Base-by-base conservation (phyloP, 1,284 basidiomycete species). In the Termitomyces sp. region DNA sequence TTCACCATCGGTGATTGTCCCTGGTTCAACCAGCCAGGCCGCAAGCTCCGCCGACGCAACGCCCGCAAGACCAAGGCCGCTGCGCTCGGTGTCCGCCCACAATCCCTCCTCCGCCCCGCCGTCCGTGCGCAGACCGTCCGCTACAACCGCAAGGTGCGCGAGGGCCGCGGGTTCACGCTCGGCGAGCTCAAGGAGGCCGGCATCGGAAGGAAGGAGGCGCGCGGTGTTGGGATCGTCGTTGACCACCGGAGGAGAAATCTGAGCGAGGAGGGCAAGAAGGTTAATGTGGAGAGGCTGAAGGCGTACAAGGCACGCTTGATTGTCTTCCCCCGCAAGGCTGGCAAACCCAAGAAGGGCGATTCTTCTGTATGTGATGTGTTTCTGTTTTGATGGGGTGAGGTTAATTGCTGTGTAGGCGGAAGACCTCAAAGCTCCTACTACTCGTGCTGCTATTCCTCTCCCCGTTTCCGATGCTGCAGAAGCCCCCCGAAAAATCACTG, bases 11-110 rank as follows among this genome's bases (percentile, higher is more conserved):
- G 81, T 83, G 55, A 85, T 73, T 18, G 72, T 72, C 57, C 91
- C 69, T 95, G 95, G 96, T 99, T 99, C 73, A 92, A 99, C 82
- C 97, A 99, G 78, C 93, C 96, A 60, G 97, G 95, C 56, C 91
- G 91, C 74, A 99, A 99, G 80, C 91, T 96, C 75, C 89, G 93
- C 72, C 85, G 97, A 72, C 91, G 97, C 72, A 87, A 81, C 59
- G 93, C 95, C 49, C 92, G 97, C 74, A 87, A 92, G 75, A 79
- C 82, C 67, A 98, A 97, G 81, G 93, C 94, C 57, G 84, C 94
- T 53, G 75, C 84, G 59, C 88, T 97, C 58, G 96, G 97, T 66
- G 92, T 95, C 62, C 91, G 93, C 66, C 96, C 96, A 57, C 83
- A 94, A 62, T 81, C 86, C 62, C 87, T 88, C 67, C 91, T 99